A percentile compares a stretch with the other conserved stretches of the same genome.
Conservation (phyloP, 345 rosid species). For the Clausena lansium region DNA sequence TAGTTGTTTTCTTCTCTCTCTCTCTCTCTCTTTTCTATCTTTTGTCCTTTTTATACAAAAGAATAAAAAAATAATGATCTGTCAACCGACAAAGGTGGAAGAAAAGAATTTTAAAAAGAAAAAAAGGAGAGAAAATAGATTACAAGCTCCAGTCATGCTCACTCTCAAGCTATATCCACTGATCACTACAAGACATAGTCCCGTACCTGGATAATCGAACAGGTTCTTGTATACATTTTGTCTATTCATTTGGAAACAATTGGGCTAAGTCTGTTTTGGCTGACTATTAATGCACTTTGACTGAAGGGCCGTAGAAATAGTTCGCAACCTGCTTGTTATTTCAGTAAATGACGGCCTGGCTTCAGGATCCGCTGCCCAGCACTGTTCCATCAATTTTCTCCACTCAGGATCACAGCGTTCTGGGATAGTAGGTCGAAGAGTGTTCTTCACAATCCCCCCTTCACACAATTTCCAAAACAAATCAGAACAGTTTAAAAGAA, state of each 20-base stretch:
- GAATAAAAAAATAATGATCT: slow-evolving; percentile 32
- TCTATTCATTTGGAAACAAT: slow-evolving; percentile 8
- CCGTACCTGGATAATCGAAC: neutral
- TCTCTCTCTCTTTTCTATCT: neutral
- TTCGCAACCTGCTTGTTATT: slow-evolving; percentile 46
- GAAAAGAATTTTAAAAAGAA: neutral
- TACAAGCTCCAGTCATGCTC: slow-evolving; percentile 12
- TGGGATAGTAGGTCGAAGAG: slow-evolving; percentile 57
- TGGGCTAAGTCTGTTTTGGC: slow-evolving; percentile 24
- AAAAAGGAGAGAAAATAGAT: neutral
- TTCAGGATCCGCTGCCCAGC: slow-evolving; percentile 65
- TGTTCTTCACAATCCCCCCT: slow-evolving; percentile 70
- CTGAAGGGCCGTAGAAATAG: slow-evolving; percentile 39
- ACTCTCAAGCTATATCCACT: slow-evolving; percentile 6
- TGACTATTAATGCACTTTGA: slow-evolving; percentile 29
- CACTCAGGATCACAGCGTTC: slow-evolving; percentile 52
- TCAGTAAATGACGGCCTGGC: slow-evolving; percentile 58
- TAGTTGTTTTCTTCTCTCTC: neutral
- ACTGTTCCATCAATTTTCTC: slow-evolving; percentile 59
- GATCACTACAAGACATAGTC: neutral
- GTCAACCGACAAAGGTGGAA: slow-evolving; percentile 2
- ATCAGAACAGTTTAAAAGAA: neutral
- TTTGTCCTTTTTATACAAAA: slow-evolving; percentile 10
- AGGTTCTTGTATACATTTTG: neutral
- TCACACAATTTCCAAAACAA: slow-evolving; percentile 7